Base-by-base conservation (phyloP, 495 filamentous ascomycete genomes). In the Sordaria brevicollis region DNA sequence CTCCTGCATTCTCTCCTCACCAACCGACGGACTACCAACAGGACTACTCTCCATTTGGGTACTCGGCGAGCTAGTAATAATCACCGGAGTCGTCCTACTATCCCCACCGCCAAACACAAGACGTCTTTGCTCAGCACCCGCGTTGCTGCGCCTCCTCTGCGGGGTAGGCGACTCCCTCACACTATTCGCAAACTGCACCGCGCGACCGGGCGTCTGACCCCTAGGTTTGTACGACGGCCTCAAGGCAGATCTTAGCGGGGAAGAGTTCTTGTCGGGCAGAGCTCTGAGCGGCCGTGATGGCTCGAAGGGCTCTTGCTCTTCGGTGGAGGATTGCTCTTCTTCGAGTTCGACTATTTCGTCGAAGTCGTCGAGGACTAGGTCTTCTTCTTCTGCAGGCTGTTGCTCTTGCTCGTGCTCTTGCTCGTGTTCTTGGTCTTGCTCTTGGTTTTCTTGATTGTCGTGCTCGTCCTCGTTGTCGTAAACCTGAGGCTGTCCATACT, bases 151-250 rank as follows among this genome's bases (percentile, higher is more conserved):
- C 4, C 11, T 3, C 2, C 35, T 7, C 11, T 29, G 10, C 3
- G 49, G 67, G 6, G 67, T 68, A 62, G 39, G 29, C 8, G 39
- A 31, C 38, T 31, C n/a, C 1, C 31, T 21, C 7, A 74, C 76
- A 67, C 74, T 81, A 66, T 79, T 77, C 7, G 79, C 79, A 68
- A 85, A 85, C 68, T 83, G 81, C 33, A 85, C 83, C 8, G 83
- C 78, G 1, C 81, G 79, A 7, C 83, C 83, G 2, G 82, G 82
- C 1, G 82, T 84, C 11, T 13, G 49, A 31, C 25, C 0, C 43
- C 79, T 83, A 6, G 79, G 76, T 68, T 86, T 86, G 19, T 85
- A 71, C 3, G 85, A 84, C 15, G 84, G 86, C 67, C 85, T 81
- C 34, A 87, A 75, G 71, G 76, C 83, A 1, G 84, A 86, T 70